Evolutionary conservation across 768 basidiomycete genomes (phyloP).

Genomic region (Amanita jacksonii): DNA sequence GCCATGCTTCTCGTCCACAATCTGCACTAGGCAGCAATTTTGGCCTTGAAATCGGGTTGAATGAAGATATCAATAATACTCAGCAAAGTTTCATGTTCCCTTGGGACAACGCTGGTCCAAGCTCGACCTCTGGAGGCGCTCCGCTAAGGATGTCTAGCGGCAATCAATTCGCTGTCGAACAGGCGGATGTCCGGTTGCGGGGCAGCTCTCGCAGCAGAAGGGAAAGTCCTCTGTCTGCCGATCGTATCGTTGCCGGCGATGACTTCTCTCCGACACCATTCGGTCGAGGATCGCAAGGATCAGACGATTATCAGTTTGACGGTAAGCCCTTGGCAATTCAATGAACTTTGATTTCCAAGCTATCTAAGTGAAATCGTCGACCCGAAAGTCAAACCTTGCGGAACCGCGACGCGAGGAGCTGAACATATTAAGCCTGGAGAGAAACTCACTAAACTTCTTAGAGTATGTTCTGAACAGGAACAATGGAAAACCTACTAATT

Average conservation of each 20-base stretch:
- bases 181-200: constrained; percentile 42
- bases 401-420: constrained; percentile 50
- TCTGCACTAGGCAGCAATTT: constrained; percentile 41
- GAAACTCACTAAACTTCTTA: constrained; percentile 71
- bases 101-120: constrained; percentile 71
- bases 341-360: constrained; percentile 1
- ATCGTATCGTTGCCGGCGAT: constrained; percentile 30
- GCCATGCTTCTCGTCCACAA: constrained; percentile 51
- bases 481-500: constrained; percentile 10
- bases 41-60: constrained; percentile 31
- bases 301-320: constrained; percentile 60
- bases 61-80: constrained; percentile 36
- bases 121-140: constrained; percentile 45
- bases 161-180: constrained; percentile 40
- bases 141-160: constrained; percentile 26
- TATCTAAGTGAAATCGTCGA: constrained; percentile 5
- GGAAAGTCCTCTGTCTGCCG: constrained; percentile 47
- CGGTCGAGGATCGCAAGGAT: constrained; percentile 30
- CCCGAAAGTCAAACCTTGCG: constrained; percentile 14
- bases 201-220: constrained; percentile 46
- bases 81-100: constrained; percentile 70
- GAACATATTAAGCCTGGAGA: constrained; percentile 54
- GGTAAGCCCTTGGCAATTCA: constrained; percentile 29
- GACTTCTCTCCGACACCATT: constrained; percentile 47
- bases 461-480: constrained; percentile 28